phyloP scores from a whole-genome alignment of 495 filamentous ascomycete genomes.

The Penicillium pancosmium region DNA sequence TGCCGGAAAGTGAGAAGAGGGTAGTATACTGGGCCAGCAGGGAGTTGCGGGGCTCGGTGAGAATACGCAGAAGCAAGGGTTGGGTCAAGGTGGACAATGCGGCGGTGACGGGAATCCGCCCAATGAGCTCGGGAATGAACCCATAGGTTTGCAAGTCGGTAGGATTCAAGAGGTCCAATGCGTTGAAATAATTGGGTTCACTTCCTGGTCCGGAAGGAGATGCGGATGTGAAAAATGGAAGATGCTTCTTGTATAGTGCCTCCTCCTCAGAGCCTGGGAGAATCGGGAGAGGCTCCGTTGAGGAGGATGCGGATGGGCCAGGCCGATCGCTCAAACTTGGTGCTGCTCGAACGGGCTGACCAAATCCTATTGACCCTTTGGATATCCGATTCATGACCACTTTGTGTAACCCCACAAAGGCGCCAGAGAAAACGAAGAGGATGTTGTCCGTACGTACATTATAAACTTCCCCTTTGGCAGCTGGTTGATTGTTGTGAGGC shows the following conservation, averaged over 20 bases:
- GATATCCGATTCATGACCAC: conserved; percentile 82
- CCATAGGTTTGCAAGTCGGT: conserved; percentile 88
- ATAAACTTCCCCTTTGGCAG: conserved; percentile 79
- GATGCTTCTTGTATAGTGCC: conserved; percentile 65
- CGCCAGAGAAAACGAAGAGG: conserved; percentile 93
- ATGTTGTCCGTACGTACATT: conserved; percentile 95
- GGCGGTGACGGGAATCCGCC: conserved; percentile 84
- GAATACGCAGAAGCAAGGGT: conserved; percentile 77
- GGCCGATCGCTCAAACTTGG: conserved; percentile 29
- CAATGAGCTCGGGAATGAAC: conserved; percentile 93
- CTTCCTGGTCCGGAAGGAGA: conserved; percentile 31
- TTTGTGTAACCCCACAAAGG: conserved; percentile 92
- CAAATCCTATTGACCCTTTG: conserved; percentile 90
- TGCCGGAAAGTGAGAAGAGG: conserved; percentile 79
- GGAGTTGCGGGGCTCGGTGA: conserved; percentile 89
- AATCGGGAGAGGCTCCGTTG: conserved; percentile 49
- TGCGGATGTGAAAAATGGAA: conserved; percentile 63
- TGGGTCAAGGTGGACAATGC: conserved; percentile 81
- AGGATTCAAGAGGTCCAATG: conserved; percentile 78
- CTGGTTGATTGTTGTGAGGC: conserved; percentile 37
- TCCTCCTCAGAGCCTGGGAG: conserved; percentile 57
- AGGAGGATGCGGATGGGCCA: conserved; percentile 26
- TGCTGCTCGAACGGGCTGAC: conserved; percentile 69
- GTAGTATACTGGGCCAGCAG: conserved; percentile 83
- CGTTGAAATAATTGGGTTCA: conserved; percentile 65